phyloP scores from a whole-genome alignment of 169 alveolate species.

The Plasmodium vivax region DNA sequence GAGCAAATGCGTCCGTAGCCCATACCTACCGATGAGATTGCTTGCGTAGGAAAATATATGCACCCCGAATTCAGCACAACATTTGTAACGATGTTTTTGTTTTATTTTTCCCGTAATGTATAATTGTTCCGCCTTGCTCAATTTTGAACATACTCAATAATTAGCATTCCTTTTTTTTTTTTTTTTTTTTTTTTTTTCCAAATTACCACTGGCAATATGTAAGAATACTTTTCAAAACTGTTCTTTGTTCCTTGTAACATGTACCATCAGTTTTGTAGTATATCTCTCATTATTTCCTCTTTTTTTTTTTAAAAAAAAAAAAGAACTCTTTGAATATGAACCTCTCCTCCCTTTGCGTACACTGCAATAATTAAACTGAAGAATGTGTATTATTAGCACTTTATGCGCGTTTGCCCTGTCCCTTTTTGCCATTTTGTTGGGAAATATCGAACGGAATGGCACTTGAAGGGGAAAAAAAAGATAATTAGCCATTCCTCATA shows the following conservation, averaged over 20 bases:
- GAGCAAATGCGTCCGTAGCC: not conserved
- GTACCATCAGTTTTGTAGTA: not conserved
- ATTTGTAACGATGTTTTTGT: slow-evolving; percentile 1
- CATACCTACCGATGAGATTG: not conserved
- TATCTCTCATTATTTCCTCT: not conserved
- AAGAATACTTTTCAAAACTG: not conserved
- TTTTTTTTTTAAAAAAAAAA: not conserved
- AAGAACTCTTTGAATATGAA: not conserved
- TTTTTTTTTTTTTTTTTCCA: not conserved
- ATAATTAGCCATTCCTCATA: no score
- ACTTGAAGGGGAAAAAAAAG: not conserved
- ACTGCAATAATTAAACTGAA: not conserved
- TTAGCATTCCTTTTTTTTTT: not conserved
- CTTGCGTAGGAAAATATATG: not conserved
- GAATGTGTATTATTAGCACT: not conserved
- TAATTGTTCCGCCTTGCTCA: not conserved
- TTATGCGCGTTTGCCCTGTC: not conserved
- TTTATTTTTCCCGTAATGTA: not conserved
- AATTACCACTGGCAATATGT: not conserved
- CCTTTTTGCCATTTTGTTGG: not conserved
- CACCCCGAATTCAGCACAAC: not conserved
- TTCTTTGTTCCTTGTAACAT: not conserved
- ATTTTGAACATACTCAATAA: not conserved
- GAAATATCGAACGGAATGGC: not conserved
- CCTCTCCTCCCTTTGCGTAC: not conserved